Evolutionary conservation across 768 basidiomycete genomes (phyloP).

Genomic region (Cystobasidium tubakii): DNA sequence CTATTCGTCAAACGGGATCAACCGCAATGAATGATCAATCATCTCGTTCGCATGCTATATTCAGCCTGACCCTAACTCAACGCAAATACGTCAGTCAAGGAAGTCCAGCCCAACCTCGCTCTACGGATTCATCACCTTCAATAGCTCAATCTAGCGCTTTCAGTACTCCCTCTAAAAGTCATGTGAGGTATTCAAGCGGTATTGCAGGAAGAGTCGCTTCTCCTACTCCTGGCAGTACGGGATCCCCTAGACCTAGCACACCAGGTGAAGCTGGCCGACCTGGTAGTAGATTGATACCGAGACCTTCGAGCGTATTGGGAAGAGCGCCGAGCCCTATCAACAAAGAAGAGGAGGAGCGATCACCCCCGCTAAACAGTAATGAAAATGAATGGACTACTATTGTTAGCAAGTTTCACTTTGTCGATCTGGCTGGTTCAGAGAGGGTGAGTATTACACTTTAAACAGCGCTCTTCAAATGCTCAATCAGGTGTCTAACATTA

Average conservation of each 20-base stretch:
- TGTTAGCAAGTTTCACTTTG: constrained; percentile 94
- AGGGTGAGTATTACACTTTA: constrained; percentile 61
- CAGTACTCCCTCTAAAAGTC: background rate
- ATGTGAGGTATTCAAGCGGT: background rate
- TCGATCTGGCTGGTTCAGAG: constrained; percentile 95
- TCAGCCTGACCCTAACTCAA: constrained; percentile 88
- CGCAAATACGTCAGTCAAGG: constrained; percentile 69
- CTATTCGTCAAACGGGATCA: constrained; percentile 87
- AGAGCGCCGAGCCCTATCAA: constrained; percentile 9
- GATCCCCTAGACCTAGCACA: constrained; percentile 35
- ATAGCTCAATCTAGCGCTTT: background rate
- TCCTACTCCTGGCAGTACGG: constrained; percentile 1
- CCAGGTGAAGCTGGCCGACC: constrained; percentile 35
- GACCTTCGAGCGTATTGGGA: constrained; percentile 40
- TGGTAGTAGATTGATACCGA: constrained; percentile 36
- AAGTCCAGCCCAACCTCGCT: constrained; percentile 62
- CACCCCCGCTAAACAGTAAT: background rate
- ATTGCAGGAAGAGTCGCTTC: constrained; percentile 22
- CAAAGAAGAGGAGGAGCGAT: constrained; percentile 7
- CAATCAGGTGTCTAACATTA: too few relatives aligned
- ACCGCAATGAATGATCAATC: constrained; percentile 99
- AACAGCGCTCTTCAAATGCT: too few relatives aligned
- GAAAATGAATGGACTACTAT: constrained; percentile 80
- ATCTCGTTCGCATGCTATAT: constrained; percentile 97
- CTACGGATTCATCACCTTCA: background rate